Base-by-base conservation (phyloP, 768 basidiomycete genomes). In the Amanita pallidorosea region DNA sequence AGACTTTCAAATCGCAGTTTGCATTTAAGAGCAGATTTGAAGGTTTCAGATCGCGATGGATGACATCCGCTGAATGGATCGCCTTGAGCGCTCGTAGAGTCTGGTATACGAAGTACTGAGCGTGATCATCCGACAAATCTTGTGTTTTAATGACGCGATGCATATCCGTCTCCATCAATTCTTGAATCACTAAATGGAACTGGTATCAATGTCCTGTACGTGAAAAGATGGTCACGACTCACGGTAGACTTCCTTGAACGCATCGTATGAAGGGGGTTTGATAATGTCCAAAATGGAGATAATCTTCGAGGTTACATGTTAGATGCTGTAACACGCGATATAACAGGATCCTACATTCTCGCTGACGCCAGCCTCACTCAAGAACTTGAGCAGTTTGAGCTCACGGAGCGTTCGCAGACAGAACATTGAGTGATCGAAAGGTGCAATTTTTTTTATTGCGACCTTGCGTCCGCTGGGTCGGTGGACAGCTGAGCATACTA, bases 21-120 rank as follows among this genome's bases (percentile, higher is more conserved):
- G 91, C 91, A 62, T 98, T 98, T 53, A 98, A 75, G n/a, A 98
- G 81, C 4, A 98, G 76, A 63, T 98, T 98, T 33, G 93, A 94
- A 0, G 95, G 95, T 63, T 97, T 98, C 58, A 99, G 81, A 67
- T 99, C 95, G 47, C 94, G 82, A 64, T 93, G 90, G 58, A 99
- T 88, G 53, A 99, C 91, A 67, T 95, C 89, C 29, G 95, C 95
- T 0, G 91, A 92, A 63, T 98, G 95, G 3, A 98, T 75, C 0
- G 95, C 93, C 65, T 98, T 97, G 58, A 99, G 79, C 1, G 92
- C 95, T 37, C 95, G 84, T 13, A 97, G 79, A 1, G 94, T 95
- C 65, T 97, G 91, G 62, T 87, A 94, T 56, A 94, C 83, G 65
- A 93, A 93, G 62, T 93, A 92, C 62, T 91, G 92, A 9, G 85